phyloP scores from a whole-genome alignment of 2,329 filamentous ascomycete genomes.

The Trichoderma semiorbis region DNA sequence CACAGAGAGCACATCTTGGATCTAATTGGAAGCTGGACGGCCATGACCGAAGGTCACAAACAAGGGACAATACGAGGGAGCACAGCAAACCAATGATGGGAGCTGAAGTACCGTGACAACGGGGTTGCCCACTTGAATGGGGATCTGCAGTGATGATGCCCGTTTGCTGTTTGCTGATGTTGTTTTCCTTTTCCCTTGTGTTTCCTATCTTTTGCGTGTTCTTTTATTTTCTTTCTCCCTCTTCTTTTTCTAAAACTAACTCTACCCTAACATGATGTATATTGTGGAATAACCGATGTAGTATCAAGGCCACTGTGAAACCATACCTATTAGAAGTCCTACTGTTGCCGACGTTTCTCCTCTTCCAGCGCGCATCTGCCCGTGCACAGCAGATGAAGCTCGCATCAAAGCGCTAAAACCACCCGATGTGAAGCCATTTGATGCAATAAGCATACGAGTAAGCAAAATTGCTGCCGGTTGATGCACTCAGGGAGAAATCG shows the following conservation, averaged over 20 bases:
- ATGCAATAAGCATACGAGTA: background rate
- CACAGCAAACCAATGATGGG: background rate
- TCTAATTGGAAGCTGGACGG: constrained; percentile 7
- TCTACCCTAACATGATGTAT: background rate
- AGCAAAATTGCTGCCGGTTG: background rate
- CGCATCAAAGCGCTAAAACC: background rate
- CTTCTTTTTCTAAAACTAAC: background rate
- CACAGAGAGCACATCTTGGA: background rate
- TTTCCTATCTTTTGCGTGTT: background rate
- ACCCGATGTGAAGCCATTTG: background rate
- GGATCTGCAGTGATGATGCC: background rate
- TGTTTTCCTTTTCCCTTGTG: background rate
- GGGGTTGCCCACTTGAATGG: background rate
- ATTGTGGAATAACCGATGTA: too few relatives aligned
- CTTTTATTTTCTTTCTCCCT: background rate
- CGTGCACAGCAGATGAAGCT: background rate
- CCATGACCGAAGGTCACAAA: background rate
- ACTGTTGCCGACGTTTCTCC: background rate
- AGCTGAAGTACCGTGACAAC: background rate
- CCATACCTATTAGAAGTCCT: background rate
- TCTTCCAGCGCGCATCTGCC: background rate
- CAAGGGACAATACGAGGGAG: background rate
- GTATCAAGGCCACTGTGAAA: background rate
- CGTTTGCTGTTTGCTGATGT: background rate
- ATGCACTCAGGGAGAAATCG: background rate